phyloP scores from a whole-genome alignment of 2,329 filamentous ascomycete species.

The Coniochaeta ligniaria region DNA sequence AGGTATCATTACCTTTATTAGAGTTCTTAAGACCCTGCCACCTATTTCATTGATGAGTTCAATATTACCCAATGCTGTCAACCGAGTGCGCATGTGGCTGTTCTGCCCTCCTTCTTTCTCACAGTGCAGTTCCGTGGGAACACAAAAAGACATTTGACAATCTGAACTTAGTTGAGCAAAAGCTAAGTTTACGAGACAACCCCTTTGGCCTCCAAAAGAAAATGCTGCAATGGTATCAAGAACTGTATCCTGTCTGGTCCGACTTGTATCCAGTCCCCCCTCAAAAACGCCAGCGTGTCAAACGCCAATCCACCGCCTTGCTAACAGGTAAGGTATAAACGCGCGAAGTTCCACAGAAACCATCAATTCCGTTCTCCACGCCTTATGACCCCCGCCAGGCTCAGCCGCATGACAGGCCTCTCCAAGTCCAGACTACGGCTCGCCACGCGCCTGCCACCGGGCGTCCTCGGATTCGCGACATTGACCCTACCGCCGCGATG shows the following conservation, averaged over 20 bases:
- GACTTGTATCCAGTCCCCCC: not conserved
- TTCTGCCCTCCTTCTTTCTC: not conserved
- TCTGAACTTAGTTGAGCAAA: not conserved
- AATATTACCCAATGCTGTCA: too few species aligned
- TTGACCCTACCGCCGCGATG: slow-evolving; percentile 49
- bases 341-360: too few species aligned
- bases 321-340: too few species aligned
- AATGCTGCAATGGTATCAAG: not conserved
- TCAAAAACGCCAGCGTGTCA: not conserved
- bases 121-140: not conserved
- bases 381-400: slow-evolving; percentile 21
- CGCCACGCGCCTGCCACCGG: slow-evolving; percentile 42
- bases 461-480: slow-evolving; percentile 48
- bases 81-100: not conserved
- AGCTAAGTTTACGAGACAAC: not conserved
- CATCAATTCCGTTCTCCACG: slow-evolving; percentile 4
- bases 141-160: not conserved
- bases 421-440: slow-evolving; percentile 51
- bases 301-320: too few species aligned
- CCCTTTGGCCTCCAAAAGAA: not conserved
- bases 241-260: not conserved
- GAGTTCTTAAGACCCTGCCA: too few species aligned
- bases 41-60: too few species aligned
- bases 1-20: too few species aligned
- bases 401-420: slow-evolving; percentile 29